These are phyloP conservation scores for Gonapodya prolifera DNA, from an alignment of 192 early-diverging fungal genomes.

Conservation along the genomic window DNA sequence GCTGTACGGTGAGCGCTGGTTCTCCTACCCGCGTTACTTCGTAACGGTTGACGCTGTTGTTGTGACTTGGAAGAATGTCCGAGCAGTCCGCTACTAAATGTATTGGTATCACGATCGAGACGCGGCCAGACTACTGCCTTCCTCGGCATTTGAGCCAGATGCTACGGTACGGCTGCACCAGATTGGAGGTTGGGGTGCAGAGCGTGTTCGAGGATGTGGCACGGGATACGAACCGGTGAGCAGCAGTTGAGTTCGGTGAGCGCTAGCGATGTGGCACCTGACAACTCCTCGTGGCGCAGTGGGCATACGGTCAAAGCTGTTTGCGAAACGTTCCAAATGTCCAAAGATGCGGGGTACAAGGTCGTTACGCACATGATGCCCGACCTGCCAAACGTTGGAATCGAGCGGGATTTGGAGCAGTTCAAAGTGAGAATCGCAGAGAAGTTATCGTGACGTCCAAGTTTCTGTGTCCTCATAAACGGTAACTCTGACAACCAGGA, in stretches of 20 bases:
- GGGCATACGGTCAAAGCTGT: conserved; percentile 98
- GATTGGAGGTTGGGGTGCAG: conserved; percentile 96
- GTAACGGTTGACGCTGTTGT: background rate
- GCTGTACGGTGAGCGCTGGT: conserved; percentile 58
- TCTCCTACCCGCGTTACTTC: conserved; percentile 3
- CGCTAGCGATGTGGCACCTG: background rate
- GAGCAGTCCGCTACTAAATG: conserved; percentile 95
- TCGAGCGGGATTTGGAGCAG: conserved; percentile 98
- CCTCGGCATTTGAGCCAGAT: conserved; percentile 95
- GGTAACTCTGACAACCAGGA: too few relatives aligned
- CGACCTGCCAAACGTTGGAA: conserved; percentile 97
- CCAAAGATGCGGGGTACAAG: conserved; percentile 98
- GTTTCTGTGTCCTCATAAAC: conserved; percentile 3
- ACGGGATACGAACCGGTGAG: conserved; percentile 81
- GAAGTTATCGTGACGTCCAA: too few relatives aligned
- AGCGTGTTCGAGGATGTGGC: conserved; percentile 99
- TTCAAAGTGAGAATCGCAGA: conserved; percentile 71
- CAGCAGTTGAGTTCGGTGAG: background rate
- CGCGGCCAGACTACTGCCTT: conserved; percentile 93
- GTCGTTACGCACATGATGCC: conserved; percentile 99
- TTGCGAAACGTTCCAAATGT: conserved; percentile 92
- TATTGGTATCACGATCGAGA: conserved; percentile 99
- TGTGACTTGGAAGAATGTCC: conserved; percentile 47
- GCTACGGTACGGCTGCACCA: conserved; percentile 96
- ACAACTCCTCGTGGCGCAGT: conserved; percentile 13